Evolutionary conservation across 768 basidiomycete species (phyloP).

Genomic region (Porphyrellus cyaneotinctus): DNA sequence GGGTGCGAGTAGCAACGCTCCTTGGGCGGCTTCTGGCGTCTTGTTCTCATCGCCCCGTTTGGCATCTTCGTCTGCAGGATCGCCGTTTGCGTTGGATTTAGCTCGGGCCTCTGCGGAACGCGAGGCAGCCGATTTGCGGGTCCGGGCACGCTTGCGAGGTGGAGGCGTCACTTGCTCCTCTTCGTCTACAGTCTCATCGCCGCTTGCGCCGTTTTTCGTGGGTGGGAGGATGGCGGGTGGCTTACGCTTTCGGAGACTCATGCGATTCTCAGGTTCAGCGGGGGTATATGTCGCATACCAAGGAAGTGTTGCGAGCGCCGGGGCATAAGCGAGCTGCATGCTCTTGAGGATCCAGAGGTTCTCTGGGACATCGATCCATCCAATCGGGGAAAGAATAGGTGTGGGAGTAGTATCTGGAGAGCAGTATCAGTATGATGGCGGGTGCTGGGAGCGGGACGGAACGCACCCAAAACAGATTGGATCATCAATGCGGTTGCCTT

Average conservation of each 20-base stretch:
- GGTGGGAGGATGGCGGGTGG: conserved; percentile 17
- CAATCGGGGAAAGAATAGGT: conserved; percentile 34
- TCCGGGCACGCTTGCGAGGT: conserved; percentile 29
- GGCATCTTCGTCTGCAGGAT: conserved; percentile 3
- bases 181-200: conserved; percentile 32
- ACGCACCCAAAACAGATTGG: conserved; percentile 52
- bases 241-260: conserved; percentile 34
- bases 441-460: neutral
- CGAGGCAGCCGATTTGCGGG: conserved; percentile 21
- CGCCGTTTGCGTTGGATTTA: conserved; percentile 5
- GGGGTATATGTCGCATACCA: conserved; percentile 33
- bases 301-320: conserved; percentile 20
- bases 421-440: conserved; percentile 2
- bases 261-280: conserved; percentile 29
- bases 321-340: conserved; percentile 28
- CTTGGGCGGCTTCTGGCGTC: neutral
- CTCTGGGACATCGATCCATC: conserved; percentile 32
- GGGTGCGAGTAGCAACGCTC: conserved; percentile 18
- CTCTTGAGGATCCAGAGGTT: conserved; percentile 34
- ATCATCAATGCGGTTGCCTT: conserved; percentile 48
- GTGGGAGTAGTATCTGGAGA: conserved; percentile 26
- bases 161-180: conserved; percentile 28
- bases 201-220: conserved; percentile 31
- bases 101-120: conserved; percentile 4
- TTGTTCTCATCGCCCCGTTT: conserved; percentile 1